Evolutionary conservation across 1,284 basidiomycete species (phyloP), one percentile per base, ranked within the genome.

Genomic region (Naganishia liquefaciens): DNA sequence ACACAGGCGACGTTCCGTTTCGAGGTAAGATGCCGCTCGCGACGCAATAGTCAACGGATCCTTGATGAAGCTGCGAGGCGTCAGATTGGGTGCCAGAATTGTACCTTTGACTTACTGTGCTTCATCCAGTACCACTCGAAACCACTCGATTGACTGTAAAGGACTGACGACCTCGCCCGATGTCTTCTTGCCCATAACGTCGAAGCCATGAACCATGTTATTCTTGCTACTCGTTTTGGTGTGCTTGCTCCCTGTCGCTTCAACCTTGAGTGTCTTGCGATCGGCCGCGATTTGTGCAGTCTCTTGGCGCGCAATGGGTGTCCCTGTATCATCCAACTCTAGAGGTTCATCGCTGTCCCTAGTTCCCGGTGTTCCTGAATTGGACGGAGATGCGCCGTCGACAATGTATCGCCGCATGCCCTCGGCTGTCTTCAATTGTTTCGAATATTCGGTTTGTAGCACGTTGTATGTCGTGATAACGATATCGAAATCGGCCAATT

Each of bases 381-480:
- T 43, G n/a, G 63, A 50, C 5, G 55, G 46, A 2, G 61, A 13
- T 25, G 62, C 63, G 5, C 49, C 27, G n/a, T 25, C 37, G 4
- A 27, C 21, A 2, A 28, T 25, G 43, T 66, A 66, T 33, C 40
- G 47, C 17, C 54, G 69, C 37, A 80, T 80, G 58, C 76, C 78
- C 25, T 82, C 81, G 9, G 84, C 77, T 68, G 86, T 88, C 71
- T 84, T 84, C 65, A 81, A 86, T 79, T 98, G 95, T 76, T 90
- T 93, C 25, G 92, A 93, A 76, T 87, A 99, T 76, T 99, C 96
- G 30, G 90, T 90, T 0, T 93, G 95, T 33, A 99, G 84, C 0
- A 95, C 98, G 44, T 92, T 88, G 78, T 93, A 99, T 0, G 95
- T 98, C 10, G 96, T 99, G 76, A 99, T 91, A 63, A 99, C 95